Evolutionary conservation across 768 basidiomycete genomes (phyloP).

Genomic region (Paxillus rubicundulus): DNA sequence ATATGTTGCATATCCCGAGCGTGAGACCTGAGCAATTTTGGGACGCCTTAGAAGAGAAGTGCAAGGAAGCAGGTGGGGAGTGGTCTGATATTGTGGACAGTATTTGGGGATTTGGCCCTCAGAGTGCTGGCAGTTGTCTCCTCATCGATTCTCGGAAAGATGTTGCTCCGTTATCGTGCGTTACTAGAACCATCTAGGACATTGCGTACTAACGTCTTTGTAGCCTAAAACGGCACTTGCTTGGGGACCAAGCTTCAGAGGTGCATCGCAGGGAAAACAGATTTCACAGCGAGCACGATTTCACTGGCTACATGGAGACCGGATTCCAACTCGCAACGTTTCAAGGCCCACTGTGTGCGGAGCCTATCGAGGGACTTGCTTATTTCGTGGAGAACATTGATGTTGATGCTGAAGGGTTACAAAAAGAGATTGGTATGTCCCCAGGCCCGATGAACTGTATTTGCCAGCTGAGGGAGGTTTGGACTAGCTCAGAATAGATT

Average conservation of each 20-base stretch:
- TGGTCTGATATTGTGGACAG: slow-evolving; percentile 72
- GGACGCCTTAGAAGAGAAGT: slow-evolving; percentile 61
- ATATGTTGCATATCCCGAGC: slow-evolving; percentile 58
- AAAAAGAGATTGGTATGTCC: slow-evolving; percentile 64
- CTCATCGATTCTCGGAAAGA: slow-evolving; percentile 70
- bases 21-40: slow-evolving; percentile 81
- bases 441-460: slow-evolving; percentile 2
- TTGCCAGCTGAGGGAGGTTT: slow-evolving; percentile 12
- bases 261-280: slow-evolving; percentile 33
- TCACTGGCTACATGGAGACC: slow-evolving; percentile 82
- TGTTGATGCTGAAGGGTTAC: slow-evolving; percentile 56
- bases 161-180: slow-evolving; percentile 53
- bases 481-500: slow-evolving; percentile 69
- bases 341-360: slow-evolving; percentile 92
- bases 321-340: slow-evolving; percentile 95
- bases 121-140: slow-evolving; percentile 80
- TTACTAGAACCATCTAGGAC: slow-evolving; percentile 16
- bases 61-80: slow-evolving; percentile 65
- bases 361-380: slow-evolving; percentile 90
- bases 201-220: slow-evolving; percentile 7
- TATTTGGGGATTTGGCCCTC: slow-evolving; percentile 93
- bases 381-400: slow-evolving; percentile 82
- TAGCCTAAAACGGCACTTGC: slow-evolving; percentile 54
- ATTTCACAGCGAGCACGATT: slow-evolving; percentile 45
- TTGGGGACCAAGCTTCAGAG: slow-evolving; percentile 33